Conservation (phyloP, 805 yeast genomes). For the Spathaspora gorwiae region DNA sequence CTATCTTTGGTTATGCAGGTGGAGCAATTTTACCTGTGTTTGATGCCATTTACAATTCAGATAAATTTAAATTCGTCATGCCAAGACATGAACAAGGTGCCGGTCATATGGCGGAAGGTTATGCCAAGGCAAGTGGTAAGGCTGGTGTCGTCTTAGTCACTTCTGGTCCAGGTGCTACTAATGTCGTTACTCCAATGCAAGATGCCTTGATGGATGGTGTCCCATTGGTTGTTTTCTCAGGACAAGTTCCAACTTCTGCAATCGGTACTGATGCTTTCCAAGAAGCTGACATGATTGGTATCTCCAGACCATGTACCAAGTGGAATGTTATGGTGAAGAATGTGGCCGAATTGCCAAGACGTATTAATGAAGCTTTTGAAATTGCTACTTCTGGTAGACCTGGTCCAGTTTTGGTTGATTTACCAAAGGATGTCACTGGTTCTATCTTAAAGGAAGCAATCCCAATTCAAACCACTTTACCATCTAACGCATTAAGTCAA, state of each 20-base stretch:
- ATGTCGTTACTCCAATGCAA: constrained; percentile 97
- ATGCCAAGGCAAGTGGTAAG: constrained; percentile 91
- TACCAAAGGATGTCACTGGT: constrained; percentile 97
- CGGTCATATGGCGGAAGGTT: constrained; percentile 99
- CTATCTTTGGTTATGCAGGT: constrained; percentile 96
- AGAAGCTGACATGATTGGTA: constrained; percentile 97
- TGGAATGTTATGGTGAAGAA: constrained; percentile 99
- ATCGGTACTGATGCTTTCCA: constrained; percentile 99
- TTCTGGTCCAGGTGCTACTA: constrained; percentile 99
- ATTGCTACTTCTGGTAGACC: constrained; percentile 96
- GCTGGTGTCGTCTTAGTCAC: constrained; percentile 98
- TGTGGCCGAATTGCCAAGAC: constrained; percentile 88
- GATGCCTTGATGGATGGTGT: constrained; percentile 97
- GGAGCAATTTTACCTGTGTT: constrained; percentile 98
- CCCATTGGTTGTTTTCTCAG: constrained; percentile 93
- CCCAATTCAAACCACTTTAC: constrained; percentile 74
- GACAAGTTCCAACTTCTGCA: constrained; percentile 93
- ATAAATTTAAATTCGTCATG: constrained; percentile 80
- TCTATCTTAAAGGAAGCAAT: constrained; percentile 81
- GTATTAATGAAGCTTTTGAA: constrained; percentile 97
- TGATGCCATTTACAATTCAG: constrained; percentile 92
- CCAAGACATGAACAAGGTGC: constrained; percentile 99
- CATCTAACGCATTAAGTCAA: constrained; percentile 64
- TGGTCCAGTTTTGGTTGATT: constrained; percentile 95
- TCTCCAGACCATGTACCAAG: constrained; percentile 94